Evolutionary conservation across 2,329 filamentous ascomycete genomes (phyloP).

Genomic region (Fusarium torulosum): DNA sequence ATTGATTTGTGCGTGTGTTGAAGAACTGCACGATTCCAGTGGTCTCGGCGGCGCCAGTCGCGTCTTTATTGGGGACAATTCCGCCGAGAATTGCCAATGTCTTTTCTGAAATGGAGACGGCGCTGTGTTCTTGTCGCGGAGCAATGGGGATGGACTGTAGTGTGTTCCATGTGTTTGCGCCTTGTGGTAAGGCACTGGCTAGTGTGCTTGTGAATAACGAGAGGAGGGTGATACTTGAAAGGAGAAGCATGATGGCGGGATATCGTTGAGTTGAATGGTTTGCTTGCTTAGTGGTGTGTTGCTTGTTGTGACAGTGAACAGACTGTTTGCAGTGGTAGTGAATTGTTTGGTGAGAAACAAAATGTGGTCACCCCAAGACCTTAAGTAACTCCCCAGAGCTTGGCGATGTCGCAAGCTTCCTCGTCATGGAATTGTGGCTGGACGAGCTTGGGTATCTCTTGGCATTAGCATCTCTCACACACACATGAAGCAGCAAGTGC

Average conservation of each 20-base stretch:
- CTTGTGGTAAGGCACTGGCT: slow-evolving; percentile 16
- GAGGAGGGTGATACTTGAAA: neutral
- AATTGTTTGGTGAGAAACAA: neutral
- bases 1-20: slow-evolving; percentile 48
- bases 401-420: neutral
- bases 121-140: slow-evolving; percentile 48
- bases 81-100: slow-evolving; percentile 48
- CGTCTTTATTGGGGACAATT: slow-evolving; percentile 37
- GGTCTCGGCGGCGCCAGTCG: slow-evolving; percentile 32
- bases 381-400: slow-evolving; percentile 21
- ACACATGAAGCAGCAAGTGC: slow-evolving; percentile 30
- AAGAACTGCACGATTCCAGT: slow-evolving; percentile 51
- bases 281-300: too few species aligned
- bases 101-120: slow-evolving; percentile 41
- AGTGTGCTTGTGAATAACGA: slow-evolving; percentile 12
- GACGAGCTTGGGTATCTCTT: slow-evolving; percentile 14
- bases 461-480: slow-evolving; percentile 27
- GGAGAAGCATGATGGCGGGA: slow-evolving; percentile 12
- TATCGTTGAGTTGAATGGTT: neutral
- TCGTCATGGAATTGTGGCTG: slow-evolving; percentile 33
- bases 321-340: neutral
- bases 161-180: slow-evolving; percentile 37
- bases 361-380: neutral
- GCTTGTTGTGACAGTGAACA: too few species aligned
- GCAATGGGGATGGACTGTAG: slow-evolving; percentile 43